Base-by-base conservation (phyloP, 805 yeast species). In the Metschnikowia koreensis region DNA sequence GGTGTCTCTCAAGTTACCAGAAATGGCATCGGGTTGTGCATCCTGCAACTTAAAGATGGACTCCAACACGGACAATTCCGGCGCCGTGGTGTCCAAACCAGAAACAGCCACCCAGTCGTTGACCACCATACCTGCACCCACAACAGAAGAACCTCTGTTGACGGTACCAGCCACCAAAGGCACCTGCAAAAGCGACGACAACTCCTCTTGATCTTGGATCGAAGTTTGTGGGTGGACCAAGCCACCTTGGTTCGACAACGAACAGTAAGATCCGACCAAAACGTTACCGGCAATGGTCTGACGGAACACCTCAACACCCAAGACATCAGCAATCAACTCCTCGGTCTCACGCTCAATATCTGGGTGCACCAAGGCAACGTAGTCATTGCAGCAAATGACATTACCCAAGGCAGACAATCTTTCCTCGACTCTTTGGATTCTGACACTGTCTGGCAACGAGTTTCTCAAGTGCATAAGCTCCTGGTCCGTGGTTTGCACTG, bases 331-430 rank as follows among this genome's bases (percentile, higher is more conserved):
- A 67, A 94, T 94, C 62, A 94, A 77, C 76, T 94, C 99, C 76
- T 94, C 99, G 48, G 99, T 94, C 74, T 94, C 99, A 69, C 99
- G 86, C 78, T 94, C 99, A 60, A 94, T 90, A 76, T 94, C 99
- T 47, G 99, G 99, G 73, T 94, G 99, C 49, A 94, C 99, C 59
- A 94, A 81, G 3, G 99, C 99, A 63, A 96, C 99, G 69, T 94
- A 94, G 72, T 94, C 99, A 73, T 94, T 94, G 76, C 98, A 93
- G 74, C 98, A 93, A 66, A 94, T 91, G 57, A 94, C 99, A 64
- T 94, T 94, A 64, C 99, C 99, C 60, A 94, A 76, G 12, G 99
- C 99, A 47, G 97, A 88, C 57, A 94, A 78, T 68, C 99, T 84
- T 76, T 94, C 99, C 74, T 94, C 99, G 38, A 96, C 97, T 71